Evolutionary conservation across 2,329 filamentous ascomycete species (phyloP), one percentile per base, ranked within the genome.

Genomic region (Amauroascus niger): DNA sequence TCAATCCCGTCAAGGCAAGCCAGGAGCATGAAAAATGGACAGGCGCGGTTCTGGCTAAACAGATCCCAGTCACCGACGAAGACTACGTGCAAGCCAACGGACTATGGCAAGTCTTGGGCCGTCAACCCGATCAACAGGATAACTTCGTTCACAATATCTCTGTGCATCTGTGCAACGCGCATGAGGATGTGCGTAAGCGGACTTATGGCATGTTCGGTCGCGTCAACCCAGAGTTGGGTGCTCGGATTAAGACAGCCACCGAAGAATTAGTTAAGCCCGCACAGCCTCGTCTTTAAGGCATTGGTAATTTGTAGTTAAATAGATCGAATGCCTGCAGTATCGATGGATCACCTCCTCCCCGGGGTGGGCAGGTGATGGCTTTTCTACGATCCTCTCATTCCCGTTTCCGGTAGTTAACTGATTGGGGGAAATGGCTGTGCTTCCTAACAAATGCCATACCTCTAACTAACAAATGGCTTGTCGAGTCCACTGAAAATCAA

Each of bases 161-260:
- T 2, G 78, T 70, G 2, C 79, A 84, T 60, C 67, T 85, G 58
- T 69, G 68, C 43, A 75, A 68, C 49, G 80, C 80, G 1, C 71
- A 76, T 59, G 69, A 73, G 55, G 76, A 76, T 58, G 78, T 81
- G 35, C 74, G 81, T 35, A 71, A 76, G 60, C 72, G 76, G 40
- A 81, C 79, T 14, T 83, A 82, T 61, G 77, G 71, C 49, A 82
- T 83, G 79, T 84, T 83, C 65, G 63, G 65, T 39, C 73, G 71
- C 43, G 78, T 84, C n/a, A 75, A 81, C 59, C 57, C 67, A 8
- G 72, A 73, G 14, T 72, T 83, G 2, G 80, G 80, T 24, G 65
- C 64, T 33, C 71, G 75, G 11, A 78, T 83, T 61, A 69, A 73
- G 63, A 69, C 73, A 57, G 72, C 72, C 50, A 81, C 79, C 0